phyloP scores from a whole-genome alignment of 345 rosid species.

The Salix suchowensis region DNA sequence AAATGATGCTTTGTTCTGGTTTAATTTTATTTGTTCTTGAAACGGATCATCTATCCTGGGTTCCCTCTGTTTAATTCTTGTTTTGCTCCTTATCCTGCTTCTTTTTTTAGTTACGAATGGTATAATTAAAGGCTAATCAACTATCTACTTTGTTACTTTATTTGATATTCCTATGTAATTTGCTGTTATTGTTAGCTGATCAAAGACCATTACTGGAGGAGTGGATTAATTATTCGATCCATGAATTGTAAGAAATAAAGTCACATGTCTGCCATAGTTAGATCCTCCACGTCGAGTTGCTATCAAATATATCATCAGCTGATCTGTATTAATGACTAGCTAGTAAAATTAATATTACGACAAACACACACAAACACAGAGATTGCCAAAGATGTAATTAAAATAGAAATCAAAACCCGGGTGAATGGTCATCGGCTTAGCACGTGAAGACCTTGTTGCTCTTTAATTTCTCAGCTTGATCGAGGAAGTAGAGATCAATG shows the following conservation, averaged over 20 bases:
- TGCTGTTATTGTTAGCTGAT: neutral
- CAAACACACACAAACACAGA: too few species aligned
- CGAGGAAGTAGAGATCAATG: neutral
- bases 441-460: slow-evolving; percentile 6
- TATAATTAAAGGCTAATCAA: too few species aligned
- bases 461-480: neutral
- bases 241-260: too few species aligned
- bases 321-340: too few species aligned
- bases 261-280: too few species aligned
- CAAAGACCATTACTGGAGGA: neutral
- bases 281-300: too few species aligned
- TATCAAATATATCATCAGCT: too few species aligned
- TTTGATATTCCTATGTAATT: too few species aligned
- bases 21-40: neutral
- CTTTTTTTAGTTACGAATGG: neutral
- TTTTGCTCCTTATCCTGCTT: neutral
- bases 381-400: too few species aligned
- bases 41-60: neutral
- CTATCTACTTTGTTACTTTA: neutral
- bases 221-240: neutral
- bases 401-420: neutral
- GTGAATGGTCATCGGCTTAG: neutral
- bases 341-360: neutral
- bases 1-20: neutral
- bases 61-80: slow-evolving; percentile 1